Conservation (phyloP, 192 early-diverging fungal genomes). For the Helicostylum pulchrum region DNA sequence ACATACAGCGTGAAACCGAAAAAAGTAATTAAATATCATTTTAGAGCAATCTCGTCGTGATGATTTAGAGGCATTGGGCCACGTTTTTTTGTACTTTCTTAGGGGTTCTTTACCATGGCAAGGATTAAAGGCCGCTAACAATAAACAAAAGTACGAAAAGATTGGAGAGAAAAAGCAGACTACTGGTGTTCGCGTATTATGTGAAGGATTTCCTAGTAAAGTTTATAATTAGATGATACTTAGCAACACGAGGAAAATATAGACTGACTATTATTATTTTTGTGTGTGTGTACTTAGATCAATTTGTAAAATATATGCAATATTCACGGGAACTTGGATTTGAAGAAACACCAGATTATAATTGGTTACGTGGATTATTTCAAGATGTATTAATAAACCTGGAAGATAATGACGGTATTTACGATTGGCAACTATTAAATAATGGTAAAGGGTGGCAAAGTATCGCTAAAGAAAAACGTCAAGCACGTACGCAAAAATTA, state of each 20-base stretch:
- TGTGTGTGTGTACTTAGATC: slow-evolving; percentile 49
- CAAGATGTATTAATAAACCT: slow-evolving; percentile 67
- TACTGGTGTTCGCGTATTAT: slow-evolving; percentile 80
- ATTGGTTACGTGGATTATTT: slow-evolving; percentile 81
- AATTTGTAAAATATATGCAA: slow-evolving; percentile 85
- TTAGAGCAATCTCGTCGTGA: slow-evolving; percentile 95
- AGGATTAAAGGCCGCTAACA: slow-evolving; percentile 93
- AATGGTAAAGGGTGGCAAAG: slow-evolving; percentile 51
- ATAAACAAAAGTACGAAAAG: slow-evolving; percentile 98
- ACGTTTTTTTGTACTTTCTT: slow-evolving; percentile 98
- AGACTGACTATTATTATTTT: not conserved
- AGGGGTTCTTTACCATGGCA: slow-evolving; percentile 94
- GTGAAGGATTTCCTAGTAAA: slow-evolving; percentile 78
- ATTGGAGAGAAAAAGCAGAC: slow-evolving; percentile 97
- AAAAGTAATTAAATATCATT: not conserved
- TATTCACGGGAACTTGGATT: slow-evolving; percentile 90
- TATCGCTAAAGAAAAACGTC: too few species aligned
- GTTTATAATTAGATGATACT: not conserved
- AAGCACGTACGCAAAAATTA: too few species aligned
- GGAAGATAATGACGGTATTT: slow-evolving; percentile 85
- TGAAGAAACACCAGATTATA: slow-evolving; percentile 94
- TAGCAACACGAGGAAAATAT: not conserved
- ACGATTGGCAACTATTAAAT: slow-evolving; percentile 84
- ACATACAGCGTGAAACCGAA: not conserved
- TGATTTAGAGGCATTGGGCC: slow-evolving; percentile 94